Conservation (phyloP, 1,284 basidiomycete species). For the Leccinum ambiguum region DNA sequence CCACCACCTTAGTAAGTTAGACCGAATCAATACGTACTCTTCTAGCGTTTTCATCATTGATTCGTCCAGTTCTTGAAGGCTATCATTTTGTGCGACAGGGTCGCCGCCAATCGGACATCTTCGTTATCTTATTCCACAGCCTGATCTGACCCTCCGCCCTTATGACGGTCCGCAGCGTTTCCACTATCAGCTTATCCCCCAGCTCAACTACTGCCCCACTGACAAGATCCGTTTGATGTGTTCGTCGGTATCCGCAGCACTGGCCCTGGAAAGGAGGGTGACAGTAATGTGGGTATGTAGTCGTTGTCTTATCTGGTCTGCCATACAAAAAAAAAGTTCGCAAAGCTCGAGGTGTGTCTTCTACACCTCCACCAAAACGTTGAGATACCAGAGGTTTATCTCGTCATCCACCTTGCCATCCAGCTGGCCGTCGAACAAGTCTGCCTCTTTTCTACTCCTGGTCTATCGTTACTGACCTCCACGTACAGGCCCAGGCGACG, state of each 20-base stretch:
- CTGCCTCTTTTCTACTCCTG: constrained; percentile 17
- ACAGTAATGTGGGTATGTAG: constrained; percentile 79
- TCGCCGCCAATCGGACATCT: constrained; percentile 17
- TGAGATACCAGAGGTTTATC: not conserved
- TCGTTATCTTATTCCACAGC: constrained; percentile 9
- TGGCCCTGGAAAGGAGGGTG: constrained; percentile 77
- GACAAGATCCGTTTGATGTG: constrained; percentile 94
- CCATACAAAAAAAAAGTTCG: not conserved
- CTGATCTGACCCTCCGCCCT: constrained; percentile 28
- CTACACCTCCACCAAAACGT: not conserved
- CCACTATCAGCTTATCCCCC: constrained; percentile 68
- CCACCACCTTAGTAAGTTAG: too few species aligned
- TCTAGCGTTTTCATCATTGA: too few species aligned
- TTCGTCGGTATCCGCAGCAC: constrained; percentile 81
- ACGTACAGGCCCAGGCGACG: constrained; percentile 50
- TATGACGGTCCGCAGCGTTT: constrained; percentile 63
- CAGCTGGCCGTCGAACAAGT: constrained; percentile 38
- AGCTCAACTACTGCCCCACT: constrained; percentile 79
- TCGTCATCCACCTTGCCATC: not conserved
- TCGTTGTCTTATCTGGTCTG: not conserved
- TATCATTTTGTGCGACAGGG: too few species aligned
- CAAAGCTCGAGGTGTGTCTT: not conserved
- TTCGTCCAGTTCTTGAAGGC: too few species aligned
- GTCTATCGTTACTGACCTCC: constrained; percentile 16
- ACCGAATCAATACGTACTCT: too few species aligned